Evolutionary conservation across 2,329 filamentous ascomycete species (phyloP), one percentile per base, ranked within the genome.

Genomic region (Epichloe gansuensis): DNA sequence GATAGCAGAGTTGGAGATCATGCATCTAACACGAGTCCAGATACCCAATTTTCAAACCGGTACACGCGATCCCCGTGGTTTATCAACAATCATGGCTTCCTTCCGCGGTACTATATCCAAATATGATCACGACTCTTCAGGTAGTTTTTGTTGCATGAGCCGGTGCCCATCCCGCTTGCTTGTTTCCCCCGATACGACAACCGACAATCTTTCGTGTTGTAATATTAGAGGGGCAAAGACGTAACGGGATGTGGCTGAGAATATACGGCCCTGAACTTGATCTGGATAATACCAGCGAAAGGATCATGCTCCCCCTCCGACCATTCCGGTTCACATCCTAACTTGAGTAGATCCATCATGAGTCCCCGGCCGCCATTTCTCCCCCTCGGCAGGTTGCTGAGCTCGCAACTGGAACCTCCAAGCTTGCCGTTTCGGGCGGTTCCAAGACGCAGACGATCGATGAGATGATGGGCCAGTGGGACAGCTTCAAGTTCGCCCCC

Each of bases 251-350:
- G 67, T 65, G 65, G 69, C 67, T 88, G 85, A 91, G 86, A 93
- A 83, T 82, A 93, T 86, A 93, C 88, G 87, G 88, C 85, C 76
- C 76, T 74, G 60, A 89, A 91, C 87, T 91, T 91, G 88, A 91
- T 91, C 87, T 88, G 86, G 88, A 91, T 91, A 91, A 93, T 93
- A 88, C 88, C 86, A 90, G 90, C 90, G 90, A 90, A 93, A 95
- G 90, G 86, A 95, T 93, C 89, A 94, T 95, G 88, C 88, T 80
- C 74, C 74, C 71, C 72, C 68, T 63, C 66, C 67, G 60, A 62
- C 63, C 61, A 31, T 52, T 13, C 34, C 21, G 44, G 48, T 35
- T 31, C 42, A 46, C 56, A 50, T 57, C 56, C 65, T 69, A 67
- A 69, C 65, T 56, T 55, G 57, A 51, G 51, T 48, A 61, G 54